phyloP scores from a whole-genome alignment of 2,329 filamentous ascomycete genomes.

The Alternaria triticina region DNA sequence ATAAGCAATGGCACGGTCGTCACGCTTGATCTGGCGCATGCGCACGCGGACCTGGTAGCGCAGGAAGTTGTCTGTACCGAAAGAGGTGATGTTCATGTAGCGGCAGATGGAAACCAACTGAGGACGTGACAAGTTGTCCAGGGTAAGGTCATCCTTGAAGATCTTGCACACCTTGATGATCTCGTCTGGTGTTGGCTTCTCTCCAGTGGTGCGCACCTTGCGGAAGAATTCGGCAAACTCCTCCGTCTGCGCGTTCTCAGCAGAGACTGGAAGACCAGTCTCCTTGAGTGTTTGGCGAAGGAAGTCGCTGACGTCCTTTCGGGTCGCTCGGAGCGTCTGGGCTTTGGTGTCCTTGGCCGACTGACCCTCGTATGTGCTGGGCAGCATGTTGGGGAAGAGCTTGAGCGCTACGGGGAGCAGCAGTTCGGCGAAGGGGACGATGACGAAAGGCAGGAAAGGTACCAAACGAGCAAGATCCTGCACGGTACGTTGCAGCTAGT shows the following conservation, averaged over 20 bases:
- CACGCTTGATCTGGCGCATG: constrained; percentile 99
- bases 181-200: constrained; percentile 84
- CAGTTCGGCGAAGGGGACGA: constrained; percentile 94
- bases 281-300: constrained; percentile 87
- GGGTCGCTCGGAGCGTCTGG: constrained; percentile 77
- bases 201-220: constrained; percentile 85
- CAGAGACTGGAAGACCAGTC: constrained; percentile 87
- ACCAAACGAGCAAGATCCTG: constrained; percentile 91
- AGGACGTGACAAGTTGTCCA: constrained; percentile 94
- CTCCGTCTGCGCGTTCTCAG: constrained; percentile 83
- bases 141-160: constrained; percentile 95
- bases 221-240: constrained; percentile 98
- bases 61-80: constrained; percentile 97
- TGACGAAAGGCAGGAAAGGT: constrained; percentile 95
- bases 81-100: constrained; percentile 97
- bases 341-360: constrained; percentile 91
- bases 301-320: constrained; percentile 93
- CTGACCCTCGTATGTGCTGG: constrained; percentile 94
- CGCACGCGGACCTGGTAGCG: constrained; percentile 96
- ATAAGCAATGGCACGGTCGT: constrained; percentile 91
- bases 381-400: constrained; percentile 95
- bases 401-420: constrained; percentile 89
- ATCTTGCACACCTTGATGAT: constrained; percentile 99
- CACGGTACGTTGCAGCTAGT: constrained; percentile 81
- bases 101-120: constrained; percentile 97